These are phyloP conservation scores for Tylopilus sp. DNA, from an alignment of 768 basidiomycete species.

Conservation along the genomic window DNA sequence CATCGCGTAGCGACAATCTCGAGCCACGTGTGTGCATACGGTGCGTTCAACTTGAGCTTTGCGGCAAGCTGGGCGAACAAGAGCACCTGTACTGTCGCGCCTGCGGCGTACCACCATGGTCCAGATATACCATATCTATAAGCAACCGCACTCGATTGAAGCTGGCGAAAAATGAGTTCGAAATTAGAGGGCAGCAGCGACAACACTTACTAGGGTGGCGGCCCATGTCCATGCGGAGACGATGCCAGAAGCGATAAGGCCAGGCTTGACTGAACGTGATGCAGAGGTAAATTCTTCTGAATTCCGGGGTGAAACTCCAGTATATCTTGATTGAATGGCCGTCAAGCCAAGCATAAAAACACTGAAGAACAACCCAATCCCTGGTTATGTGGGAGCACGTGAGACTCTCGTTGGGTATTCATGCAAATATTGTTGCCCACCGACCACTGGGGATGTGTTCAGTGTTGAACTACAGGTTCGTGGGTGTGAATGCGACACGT, in stretches of 20 bases:
- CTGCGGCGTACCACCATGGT: constrained; percentile 90
- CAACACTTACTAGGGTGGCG: constrained; percentile 56
- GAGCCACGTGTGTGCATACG: constrained; percentile 82
- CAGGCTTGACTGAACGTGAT: constrained; percentile 82
- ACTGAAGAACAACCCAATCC: constrained; percentile 87
- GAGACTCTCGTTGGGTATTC: background rate
- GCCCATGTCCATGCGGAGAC: constrained; percentile 95
- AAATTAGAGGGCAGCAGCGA: background rate
- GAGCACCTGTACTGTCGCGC: constrained; percentile 84
- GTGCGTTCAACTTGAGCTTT: constrained; percentile 89
- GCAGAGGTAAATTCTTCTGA: constrained; percentile 85
- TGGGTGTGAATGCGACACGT: constrained; percentile 18
- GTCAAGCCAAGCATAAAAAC: constrained; percentile 77
- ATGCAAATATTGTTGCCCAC: constrained; percentile 27
- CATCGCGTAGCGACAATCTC: constrained; percentile 82
- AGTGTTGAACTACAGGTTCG: background rate
- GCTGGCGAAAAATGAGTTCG: constrained; percentile 29
- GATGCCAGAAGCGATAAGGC: constrained; percentile 89
- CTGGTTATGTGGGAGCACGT: constrained; percentile 33
- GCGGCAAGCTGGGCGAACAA: constrained; percentile 91
- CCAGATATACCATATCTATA: constrained; percentile 86
- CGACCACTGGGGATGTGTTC: constrained; percentile 41
- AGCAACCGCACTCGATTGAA: constrained; percentile 80
- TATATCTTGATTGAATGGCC: constrained; percentile 80
- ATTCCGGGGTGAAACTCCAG: constrained; percentile 70